Base-by-base conservation (phyloP, 371 early-diverging fungal genomes). In the Nematocida displodere region DNA sequence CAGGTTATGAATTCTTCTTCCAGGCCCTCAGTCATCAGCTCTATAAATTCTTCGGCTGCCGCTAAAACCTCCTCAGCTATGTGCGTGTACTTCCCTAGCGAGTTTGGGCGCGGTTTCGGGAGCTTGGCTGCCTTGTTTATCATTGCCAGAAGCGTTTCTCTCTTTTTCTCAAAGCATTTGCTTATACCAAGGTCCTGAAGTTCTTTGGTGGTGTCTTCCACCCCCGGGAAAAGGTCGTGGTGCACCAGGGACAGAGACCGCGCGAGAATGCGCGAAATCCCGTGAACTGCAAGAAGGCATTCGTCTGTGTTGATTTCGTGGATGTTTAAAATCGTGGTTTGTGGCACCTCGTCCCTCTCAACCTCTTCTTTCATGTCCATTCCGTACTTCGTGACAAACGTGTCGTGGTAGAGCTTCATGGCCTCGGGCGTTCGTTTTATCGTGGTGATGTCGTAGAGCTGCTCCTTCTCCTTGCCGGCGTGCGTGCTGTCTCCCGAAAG, bases 361-460 rank as follows among this genome's bases (percentile, higher is more conserved):
- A 11, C n/a, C 11, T 11, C 44, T 13, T 11, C 11, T n/a, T 11
- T 42, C 13, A 13, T 11, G 13, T 13, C 13, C 13, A 42, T 42
- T 5, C 36, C 36, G 28, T 56, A 56, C 42, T 56, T 56, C 5
- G n/a, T 33, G n/a, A 28, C 11, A 39, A 56, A 67, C 13, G 58
- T 33, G 17, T 67, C 68, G 11, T 37, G 36, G 46, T 67, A 67
- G 34, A 67, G 13, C 7, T 33, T 28, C 36, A 13, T 67, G 1
- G 68, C 33, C n/a, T 26, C 33, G 8, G 29, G 40, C n/a, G 29
- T 26, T 44, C 68, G 28, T n/a, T 8, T 28, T 4, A 67, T 59
- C 1, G 15, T 15, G 15, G 66, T 8, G 54, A 67, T 58, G 13
- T 44, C 31, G 40, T 67, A 67, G 17, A 17, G 1, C n/a, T 28